These are phyloP conservation scores for Raffaelea ambrosiae DNA, from an alignment of 2,329 filamentous ascomycete species.

Conservation along the genomic window DNA sequence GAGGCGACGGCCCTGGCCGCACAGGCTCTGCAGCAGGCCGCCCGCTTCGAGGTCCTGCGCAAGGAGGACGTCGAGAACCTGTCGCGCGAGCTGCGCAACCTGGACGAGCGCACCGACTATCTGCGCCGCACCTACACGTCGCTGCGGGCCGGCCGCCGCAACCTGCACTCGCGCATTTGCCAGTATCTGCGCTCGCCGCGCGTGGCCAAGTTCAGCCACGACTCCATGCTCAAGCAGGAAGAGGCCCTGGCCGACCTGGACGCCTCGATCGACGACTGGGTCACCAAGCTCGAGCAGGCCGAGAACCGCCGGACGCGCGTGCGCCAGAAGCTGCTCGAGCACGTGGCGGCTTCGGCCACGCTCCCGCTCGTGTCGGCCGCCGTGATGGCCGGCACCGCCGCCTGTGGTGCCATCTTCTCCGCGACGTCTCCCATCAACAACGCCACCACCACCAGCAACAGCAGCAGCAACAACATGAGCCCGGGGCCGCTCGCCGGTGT, in stretches of 20 bases:
- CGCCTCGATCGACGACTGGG: conserved; percentile 71
- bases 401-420: background rate
- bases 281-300: conserved; percentile 68
- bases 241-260: conserved; percentile 72
- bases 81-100: conserved; percentile 61
- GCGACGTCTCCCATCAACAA: background rate
- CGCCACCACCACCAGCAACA: no score
- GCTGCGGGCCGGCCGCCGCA: conserved; percentile 65
- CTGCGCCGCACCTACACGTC: conserved; percentile 69
- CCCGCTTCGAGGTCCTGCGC: conserved; percentile 56
- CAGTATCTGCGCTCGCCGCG: conserved; percentile 66
- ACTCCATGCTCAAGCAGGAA: conserved; percentile 71
- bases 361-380: conserved; percentile 21
- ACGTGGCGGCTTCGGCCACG: conserved; percentile 64
- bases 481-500: conserved; percentile 21
- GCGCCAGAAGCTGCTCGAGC: conserved; percentile 72
- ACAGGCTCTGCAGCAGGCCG: conserved; percentile 54
- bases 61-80: conserved; percentile 55
- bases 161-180: conserved; percentile 69
- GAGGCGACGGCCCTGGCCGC: conserved; percentile 46
- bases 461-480: background rate
- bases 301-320: conserved; percentile 69
- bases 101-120: conserved; percentile 74
- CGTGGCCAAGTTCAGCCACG: conserved; percentile 62
- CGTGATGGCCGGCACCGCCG: background rate